A percentile compares a stretch with the other conserved stretches of the same genome.
These are phyloP conservation scores for Yamadazyma laniorum DNA, from an alignment of 805 yeast genomes.

Conservation along the genomic window DNA sequence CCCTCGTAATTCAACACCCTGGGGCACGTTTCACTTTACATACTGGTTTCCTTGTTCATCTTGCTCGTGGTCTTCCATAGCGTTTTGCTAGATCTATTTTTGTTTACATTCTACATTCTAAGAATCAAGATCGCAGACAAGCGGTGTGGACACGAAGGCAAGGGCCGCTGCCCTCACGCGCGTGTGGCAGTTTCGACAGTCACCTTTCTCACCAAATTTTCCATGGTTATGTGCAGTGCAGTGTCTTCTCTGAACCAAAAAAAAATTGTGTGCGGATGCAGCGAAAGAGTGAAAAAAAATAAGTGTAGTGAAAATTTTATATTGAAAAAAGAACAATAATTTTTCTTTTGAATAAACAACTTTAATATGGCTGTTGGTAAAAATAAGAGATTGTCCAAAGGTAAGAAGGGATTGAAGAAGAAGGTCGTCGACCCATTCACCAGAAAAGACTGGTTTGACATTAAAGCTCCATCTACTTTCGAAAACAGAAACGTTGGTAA, in stretches of 20 bases:
- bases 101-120: constrained; percentile 6
- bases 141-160: neutral
- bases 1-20: too few species aligned
- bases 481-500: constrained; percentile 99
- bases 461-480: constrained; percentile 98
- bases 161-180: constrained; percentile 5
- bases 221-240: constrained; percentile 5
- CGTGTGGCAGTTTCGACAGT: constrained; percentile 2
- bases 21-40: constrained; percentile 4
- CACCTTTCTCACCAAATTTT: neutral
- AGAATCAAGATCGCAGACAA: neutral
- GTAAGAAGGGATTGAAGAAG: constrained; percentile 98
- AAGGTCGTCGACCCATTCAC: constrained; percentile 99
- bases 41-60: constrained; percentile 15
- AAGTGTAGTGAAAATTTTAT: constrained; percentile 7
- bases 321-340: constrained; percentile 9
- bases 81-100: constrained; percentile 2
- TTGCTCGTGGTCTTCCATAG: constrained; percentile 12
- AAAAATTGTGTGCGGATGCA: constrained; percentile 2
- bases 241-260: constrained; percentile 2
- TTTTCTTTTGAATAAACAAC: constrained; percentile 18
- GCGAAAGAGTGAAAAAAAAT: constrained; percentile 6
- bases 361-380: constrained; percentile 56
- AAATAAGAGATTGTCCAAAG: constrained; percentile 70
- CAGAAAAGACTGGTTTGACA: constrained; percentile 98